Evolutionary conservation across 2,329 filamentous ascomycete genomes (phyloP).

Genomic region (Trichophyton equinum): DNA sequence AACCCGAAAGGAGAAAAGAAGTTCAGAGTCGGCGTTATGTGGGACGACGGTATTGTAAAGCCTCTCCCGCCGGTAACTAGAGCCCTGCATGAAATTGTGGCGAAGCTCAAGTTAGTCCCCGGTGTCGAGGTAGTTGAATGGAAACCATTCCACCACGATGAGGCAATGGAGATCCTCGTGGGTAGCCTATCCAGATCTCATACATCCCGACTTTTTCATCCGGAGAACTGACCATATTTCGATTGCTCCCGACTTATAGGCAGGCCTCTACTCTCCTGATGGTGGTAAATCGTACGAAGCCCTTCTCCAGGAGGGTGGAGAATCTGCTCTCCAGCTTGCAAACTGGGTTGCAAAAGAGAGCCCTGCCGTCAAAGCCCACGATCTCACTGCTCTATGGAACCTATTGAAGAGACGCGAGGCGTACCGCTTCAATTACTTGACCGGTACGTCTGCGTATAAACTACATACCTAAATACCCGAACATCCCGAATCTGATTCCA

Average conservation of each 20-base stretch:
- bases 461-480: too few species aligned
- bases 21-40: conserved; percentile 48
- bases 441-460: neutral
- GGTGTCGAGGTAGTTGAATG: conserved; percentile 19
- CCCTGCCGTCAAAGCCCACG: conserved; percentile 33
- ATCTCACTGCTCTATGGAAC: conserved; percentile 32
- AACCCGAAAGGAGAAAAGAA: conserved; percentile 26
- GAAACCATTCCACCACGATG: conserved; percentile 37
- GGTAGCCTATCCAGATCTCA: conserved; percentile 8
- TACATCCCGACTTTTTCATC: conserved; percentile 10
- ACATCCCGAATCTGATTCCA: neutral
- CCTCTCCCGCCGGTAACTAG: conserved; percentile 48
- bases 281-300: conserved; percentile 43
- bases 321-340: conserved; percentile 47
- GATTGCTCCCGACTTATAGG: conserved; percentile 3
- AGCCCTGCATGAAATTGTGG: conserved; percentile 42
- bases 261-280: conserved; percentile 47
- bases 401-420: conserved; percentile 6
- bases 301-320: conserved; percentile 41
- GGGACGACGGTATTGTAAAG: conserved; percentile 47
- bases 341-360: conserved; percentile 49
- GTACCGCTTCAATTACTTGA: neutral
- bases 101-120: conserved; percentile 31
- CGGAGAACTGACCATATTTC: neutral
- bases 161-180: conserved; percentile 37